A percentile compares a stretch with the other conserved stretches of the same genome.
These are phyloP conservation scores for Paracamarosporium sp. DNA, from an alignment of 2,329 filamentous ascomycete species.

Conservation along the genomic window DNA sequence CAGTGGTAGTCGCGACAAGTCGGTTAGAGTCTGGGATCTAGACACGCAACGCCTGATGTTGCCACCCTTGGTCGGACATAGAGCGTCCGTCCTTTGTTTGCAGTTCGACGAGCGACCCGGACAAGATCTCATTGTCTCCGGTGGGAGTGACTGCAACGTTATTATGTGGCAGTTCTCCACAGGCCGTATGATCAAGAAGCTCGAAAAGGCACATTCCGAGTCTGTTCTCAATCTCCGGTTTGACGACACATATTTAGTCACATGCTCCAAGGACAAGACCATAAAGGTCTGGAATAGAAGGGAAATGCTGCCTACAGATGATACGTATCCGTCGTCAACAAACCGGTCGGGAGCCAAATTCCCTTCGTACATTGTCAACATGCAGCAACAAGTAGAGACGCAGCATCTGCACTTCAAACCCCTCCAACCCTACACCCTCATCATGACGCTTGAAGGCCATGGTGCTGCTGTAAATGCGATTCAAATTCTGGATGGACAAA, in stretches of 20 bases:
- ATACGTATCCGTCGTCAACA: slow-evolving; percentile 49
- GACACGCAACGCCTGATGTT: slow-evolving; percentile 78
- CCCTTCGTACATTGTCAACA: slow-evolving; percentile 63
- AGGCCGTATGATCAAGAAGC: slow-evolving; percentile 77
- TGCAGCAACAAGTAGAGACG: slow-evolving; percentile 44
- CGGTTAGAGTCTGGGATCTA: slow-evolving; percentile 89
- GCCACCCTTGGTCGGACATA: slow-evolving; percentile 77
- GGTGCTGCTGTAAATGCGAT: slow-evolving; percentile 94
- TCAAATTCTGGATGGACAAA: slow-evolving; percentile 82
- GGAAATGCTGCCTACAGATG: slow-evolving; percentile 47
- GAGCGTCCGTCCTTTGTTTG: slow-evolving; percentile 87
- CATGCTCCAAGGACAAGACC: slow-evolving; percentile 95
- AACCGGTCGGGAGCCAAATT: slow-evolving; percentile 53
- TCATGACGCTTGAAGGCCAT: slow-evolving; percentile 84
- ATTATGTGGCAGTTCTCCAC: slow-evolving; percentile 95
- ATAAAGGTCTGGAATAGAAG: slow-evolving; percentile 95
- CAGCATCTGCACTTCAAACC: slow-evolving; percentile 58
- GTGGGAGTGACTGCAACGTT: slow-evolving; percentile 89
- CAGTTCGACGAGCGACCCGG: slow-evolving; percentile 90
- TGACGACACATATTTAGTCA: slow-evolving; percentile 88
- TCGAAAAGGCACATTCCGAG: slow-evolving; percentile 80
- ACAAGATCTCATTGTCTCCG: slow-evolving; percentile 93
- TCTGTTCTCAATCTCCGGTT: slow-evolving; percentile 94
- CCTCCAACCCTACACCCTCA: slow-evolving; percentile 73
- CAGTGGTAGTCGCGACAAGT: slow-evolving; percentile 89